A percentile compares a stretch with the other conserved stretches of the same genome.
These are phyloP conservation scores for Parietichytrium sp. DNA, from an alignment of 108 stramenopile genomes.

Conservation along the genomic window DNA sequence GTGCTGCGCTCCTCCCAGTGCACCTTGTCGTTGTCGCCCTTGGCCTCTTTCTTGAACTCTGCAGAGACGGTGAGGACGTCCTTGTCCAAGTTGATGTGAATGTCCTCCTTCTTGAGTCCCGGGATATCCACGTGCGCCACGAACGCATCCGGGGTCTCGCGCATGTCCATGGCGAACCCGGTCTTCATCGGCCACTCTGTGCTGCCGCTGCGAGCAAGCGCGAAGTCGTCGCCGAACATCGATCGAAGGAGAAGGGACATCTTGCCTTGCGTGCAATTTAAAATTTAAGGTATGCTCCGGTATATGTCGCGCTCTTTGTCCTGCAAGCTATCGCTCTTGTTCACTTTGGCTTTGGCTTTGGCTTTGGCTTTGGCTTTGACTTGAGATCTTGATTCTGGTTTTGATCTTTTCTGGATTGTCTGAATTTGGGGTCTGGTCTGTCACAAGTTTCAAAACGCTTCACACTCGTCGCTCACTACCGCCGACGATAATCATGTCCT, in stretches of 20 bases:
- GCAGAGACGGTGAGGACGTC: not conserved
- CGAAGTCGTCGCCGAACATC: constrained; percentile 3
- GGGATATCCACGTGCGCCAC: not conserved
- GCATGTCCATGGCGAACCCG: constrained; percentile 12
- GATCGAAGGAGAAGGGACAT: no score
- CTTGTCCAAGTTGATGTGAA: not conserved
- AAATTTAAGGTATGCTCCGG: no score
- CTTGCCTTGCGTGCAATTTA: no score
- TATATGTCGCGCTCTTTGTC: no score
- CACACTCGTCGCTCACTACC: not conserved
- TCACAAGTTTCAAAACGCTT: not conserved
- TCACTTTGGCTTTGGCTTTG: not conserved
- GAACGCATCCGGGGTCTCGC: not conserved
- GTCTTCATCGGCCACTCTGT: constrained; percentile 38
- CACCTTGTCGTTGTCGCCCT: not conserved
- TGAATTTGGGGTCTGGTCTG: not conserved
- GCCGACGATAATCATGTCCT: not conserved
- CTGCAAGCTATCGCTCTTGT: not conserved
- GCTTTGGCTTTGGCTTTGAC: not conserved
- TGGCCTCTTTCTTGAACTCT: not conserved
- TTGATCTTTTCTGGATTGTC: not conserved
- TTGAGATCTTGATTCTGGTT: not conserved
- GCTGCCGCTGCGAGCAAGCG: constrained; percentile 25
- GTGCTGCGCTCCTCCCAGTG: not conserved
- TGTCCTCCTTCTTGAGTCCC: not conserved